Percentiles rank a stretch among this genome's conserved stretches.
phyloP scores from a whole-genome alignment of 2,329 filamentous ascomycete genomes.

The Tolypocladium ovalisporum region DNA sequence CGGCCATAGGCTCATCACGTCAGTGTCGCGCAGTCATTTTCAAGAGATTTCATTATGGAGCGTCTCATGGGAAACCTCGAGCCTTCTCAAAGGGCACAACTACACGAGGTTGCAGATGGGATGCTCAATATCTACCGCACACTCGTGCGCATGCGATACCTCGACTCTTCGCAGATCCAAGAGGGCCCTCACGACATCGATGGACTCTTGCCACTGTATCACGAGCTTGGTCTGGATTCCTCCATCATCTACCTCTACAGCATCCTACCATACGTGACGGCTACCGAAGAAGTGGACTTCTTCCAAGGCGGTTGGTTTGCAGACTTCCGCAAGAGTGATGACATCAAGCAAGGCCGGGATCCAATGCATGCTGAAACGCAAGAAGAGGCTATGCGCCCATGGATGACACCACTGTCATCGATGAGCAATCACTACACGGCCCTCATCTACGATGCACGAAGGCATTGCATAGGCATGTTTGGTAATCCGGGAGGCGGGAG shows the following conservation, averaged over 20 bases:
- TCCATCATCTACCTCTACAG: not conserved
- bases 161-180: constrained; percentile 24
- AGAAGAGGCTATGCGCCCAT: constrained; percentile 14
- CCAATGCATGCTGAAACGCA: constrained; percentile 3
- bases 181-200: not conserved
- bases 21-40: not conserved
- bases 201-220: not conserved
- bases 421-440: constrained; percentile 13
- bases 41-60: not conserved
- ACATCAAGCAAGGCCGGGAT: not conserved
- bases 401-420: constrained; percentile 10
- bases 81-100: not conserved
- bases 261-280: not conserved
- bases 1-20: no score
- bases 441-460: constrained; percentile 15
- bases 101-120: not conserved
- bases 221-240: not conserved
- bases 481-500: constrained; percentile 1
- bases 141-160: not conserved
- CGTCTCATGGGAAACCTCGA: not conserved
- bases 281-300: not conserved
- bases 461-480: constrained; percentile 13
- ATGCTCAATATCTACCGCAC: not conserved
- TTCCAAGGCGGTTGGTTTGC: not conserved
- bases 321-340: not conserved